Conservation (phyloP, 345 rosid genomes). For the Eutrema yunnanense region DNA sequence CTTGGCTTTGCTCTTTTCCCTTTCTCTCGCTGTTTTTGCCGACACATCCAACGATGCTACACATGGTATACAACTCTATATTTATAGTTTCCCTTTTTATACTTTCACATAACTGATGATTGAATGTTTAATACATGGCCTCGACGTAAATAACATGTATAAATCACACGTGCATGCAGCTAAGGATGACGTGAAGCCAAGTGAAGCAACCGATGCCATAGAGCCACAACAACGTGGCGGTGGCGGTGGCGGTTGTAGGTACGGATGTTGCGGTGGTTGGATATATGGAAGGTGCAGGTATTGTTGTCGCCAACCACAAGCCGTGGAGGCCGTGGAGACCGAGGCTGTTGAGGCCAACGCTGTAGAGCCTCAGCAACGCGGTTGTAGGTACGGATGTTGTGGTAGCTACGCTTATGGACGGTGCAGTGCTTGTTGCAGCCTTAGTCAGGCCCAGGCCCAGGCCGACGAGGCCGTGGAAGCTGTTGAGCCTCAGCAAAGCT, state of each 20-base stretch:
- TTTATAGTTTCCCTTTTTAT: neutral
- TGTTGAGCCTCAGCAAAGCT: slow-evolving; percentile 8
- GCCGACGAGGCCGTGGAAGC: neutral
- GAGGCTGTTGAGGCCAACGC: slow-evolving; percentile 3
- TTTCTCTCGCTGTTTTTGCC: slow-evolving; percentile 22
- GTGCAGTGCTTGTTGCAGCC: neutral
- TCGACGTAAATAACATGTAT: neutral
- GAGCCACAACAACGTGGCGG: slow-evolving; percentile 12
- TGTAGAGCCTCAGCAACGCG: slow-evolving; percentile 12
- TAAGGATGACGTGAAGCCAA: slow-evolving; percentile 19
- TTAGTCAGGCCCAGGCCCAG: neutral
- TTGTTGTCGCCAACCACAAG: neutral
- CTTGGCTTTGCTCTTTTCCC: slow-evolving; percentile 17
- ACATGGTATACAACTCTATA: slow-evolving; percentile 10
- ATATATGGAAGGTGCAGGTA: neutral
- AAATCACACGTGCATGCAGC: neutral
- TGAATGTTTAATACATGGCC: neutral
- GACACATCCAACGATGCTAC: slow-evolving; percentile 26
- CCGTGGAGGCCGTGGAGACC: neutral
- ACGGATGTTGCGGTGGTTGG: slow-evolving; percentile 12
- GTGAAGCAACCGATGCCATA: slow-evolving; percentile 15
- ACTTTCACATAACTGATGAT: neutral
- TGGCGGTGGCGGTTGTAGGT: neutral
- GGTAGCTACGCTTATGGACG: neutral
- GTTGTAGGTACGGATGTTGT: neutral